Conservation (phyloP, 257 asterid species). For the Eustoma russellianum region DNA sequence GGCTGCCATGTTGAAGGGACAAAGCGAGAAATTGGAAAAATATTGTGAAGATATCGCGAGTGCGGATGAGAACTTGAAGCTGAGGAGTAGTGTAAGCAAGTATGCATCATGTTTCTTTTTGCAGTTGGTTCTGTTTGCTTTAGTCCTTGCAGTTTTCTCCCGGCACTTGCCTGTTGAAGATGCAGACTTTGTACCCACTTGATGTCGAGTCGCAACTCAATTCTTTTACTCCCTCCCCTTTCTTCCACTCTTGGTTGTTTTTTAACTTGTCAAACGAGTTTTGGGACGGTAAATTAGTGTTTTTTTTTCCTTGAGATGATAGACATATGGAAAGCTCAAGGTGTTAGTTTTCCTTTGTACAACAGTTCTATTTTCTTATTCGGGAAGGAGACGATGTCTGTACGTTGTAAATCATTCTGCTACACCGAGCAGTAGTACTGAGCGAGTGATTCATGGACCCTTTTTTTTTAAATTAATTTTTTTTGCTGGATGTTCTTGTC, state of each 20-base stretch:
- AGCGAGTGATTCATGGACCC: no score
- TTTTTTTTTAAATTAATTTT: no score
- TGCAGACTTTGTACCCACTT: constrained; percentile 62
- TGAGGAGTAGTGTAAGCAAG: constrained; percentile 40
- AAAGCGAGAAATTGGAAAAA: constrained; percentile 35
- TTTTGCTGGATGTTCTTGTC: no score
- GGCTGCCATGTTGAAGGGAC: constrained; percentile 40
- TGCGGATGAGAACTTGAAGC: constrained; percentile 32
- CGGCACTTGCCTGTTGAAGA: constrained; percentile 27
- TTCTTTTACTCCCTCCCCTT: neutral
- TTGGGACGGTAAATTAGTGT: no score
- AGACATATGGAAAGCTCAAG: no score
- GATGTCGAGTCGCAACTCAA: constrained; percentile 9
- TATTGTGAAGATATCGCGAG: constrained; percentile 30
- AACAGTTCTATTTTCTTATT: no score
- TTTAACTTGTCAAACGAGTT: no score
- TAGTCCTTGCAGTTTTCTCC: constrained; percentile 23
- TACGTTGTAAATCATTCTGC: no score
- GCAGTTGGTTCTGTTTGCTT: constrained; percentile 42
- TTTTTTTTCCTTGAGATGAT: no score
- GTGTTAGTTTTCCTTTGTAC: no score
- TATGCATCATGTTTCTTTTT: constrained; percentile 36
- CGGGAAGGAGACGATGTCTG: no score
- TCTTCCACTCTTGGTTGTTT: constrained; percentile 2
- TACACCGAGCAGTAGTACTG: no score